These are phyloP conservation scores for Flaveria trinervia DNA, from an alignment of 129 eudicot species.

Conservation along the genomic window DNA sequence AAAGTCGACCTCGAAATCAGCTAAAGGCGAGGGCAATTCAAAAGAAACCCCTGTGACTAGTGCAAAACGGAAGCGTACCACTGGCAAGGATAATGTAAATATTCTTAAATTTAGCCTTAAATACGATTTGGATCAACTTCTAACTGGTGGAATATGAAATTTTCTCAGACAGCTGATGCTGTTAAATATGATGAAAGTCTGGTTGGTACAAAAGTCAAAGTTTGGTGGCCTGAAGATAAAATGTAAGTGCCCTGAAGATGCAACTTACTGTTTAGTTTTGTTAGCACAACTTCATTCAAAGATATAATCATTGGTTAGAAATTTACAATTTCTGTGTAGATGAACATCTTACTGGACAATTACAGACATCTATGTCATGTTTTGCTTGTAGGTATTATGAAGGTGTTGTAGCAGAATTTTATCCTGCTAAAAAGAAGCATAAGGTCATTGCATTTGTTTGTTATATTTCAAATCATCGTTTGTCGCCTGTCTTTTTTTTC, in stretches of 20 bases:
- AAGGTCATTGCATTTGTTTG: constrained; percentile 44
- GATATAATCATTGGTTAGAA: background rate
- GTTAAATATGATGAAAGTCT: constrained; percentile 47
- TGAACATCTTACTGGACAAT: background rate
- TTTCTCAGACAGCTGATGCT: constrained; percentile 48
- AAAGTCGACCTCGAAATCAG: constrained; percentile 41
- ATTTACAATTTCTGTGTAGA: background rate
- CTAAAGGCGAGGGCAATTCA: constrained; percentile 53
- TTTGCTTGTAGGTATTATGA: constrained; percentile 65
- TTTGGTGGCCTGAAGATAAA: constrained; percentile 90
- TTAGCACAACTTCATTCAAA: constrained; percentile 5
- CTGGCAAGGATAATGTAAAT: constrained; percentile 57
- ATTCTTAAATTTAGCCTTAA: background rate
- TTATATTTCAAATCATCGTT: background rate
- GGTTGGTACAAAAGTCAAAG: constrained; percentile 72
- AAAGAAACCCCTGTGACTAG: constrained; percentile 47
- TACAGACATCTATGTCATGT: constrained; percentile 15
- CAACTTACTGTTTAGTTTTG: background rate
- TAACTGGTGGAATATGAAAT: constrained; percentile 2
- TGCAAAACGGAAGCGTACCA: constrained; percentile 69
- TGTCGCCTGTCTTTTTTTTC: background rate
- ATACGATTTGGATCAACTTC: constrained; percentile 14
- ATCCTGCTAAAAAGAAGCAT: constrained; percentile 63
- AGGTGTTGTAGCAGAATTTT: constrained; percentile 60
- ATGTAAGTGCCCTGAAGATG: constrained; percentile 45